phyloP scores from a whole-genome alignment of 495 filamentous ascomycete species.

The Jackrogersella multiformis region DNA sequence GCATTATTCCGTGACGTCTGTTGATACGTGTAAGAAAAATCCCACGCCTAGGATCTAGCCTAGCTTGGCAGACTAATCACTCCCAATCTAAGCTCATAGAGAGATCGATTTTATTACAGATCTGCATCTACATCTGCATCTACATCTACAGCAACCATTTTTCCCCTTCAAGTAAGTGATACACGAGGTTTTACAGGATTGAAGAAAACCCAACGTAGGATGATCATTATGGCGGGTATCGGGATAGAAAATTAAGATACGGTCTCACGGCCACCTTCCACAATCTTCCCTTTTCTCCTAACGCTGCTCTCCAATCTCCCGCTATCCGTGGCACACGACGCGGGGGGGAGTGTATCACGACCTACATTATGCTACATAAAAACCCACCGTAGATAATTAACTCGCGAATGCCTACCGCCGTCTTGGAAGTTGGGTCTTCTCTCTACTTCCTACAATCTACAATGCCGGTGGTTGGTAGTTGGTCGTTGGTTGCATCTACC shows the following conservation, averaged over 20 bases:
- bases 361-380: constrained; percentile 10
- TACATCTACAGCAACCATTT: no score
- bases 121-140: not conserved
- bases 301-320: constrained; percentile 11
- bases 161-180: no score
- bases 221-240: constrained; percentile 15
- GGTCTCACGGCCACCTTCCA: constrained; percentile 17
- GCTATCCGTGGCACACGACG: constrained; percentile 23
- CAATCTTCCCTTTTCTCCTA: constrained; percentile 31
- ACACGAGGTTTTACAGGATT: constrained; percentile 3
- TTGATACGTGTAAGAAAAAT: not conserved
- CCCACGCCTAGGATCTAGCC: no score
- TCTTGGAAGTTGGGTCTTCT: not conserved
- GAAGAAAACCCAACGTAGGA: not conserved
- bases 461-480: not conserved
- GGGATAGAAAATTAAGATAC: constrained; percentile 14
- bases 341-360: constrained; percentile 5
- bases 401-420: constrained; percentile 8
- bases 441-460: not conserved
- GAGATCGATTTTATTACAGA: not conserved
- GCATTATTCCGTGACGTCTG: not conserved
- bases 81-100: not conserved
- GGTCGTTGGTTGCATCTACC: not conserved
- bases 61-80: no score
- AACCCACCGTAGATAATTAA: constrained; percentile 12